These are phyloP conservation scores for Rhododendron simsii DNA, from an alignment of 148 eudicot genomes.

Conservation along the genomic window DNA sequence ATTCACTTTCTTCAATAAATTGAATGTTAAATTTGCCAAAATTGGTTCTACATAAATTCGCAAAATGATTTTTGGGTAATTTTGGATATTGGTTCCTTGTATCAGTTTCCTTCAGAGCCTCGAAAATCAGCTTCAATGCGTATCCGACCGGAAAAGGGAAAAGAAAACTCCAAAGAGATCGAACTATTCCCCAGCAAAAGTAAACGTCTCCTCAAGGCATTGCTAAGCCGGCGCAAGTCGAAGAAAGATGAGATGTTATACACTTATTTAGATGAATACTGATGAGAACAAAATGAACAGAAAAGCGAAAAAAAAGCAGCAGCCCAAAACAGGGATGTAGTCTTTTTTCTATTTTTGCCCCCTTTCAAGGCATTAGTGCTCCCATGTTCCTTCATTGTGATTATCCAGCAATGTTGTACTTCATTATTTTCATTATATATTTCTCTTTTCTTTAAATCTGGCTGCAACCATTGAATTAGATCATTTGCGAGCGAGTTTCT, in stretches of 20 bases:
- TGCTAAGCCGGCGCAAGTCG: constrained; percentile 79
- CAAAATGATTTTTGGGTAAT: not conserved
- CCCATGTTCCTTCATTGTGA: not conserved
- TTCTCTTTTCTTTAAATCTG: not conserved
- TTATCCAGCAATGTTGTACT: constrained; percentile 8
- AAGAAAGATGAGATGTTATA: constrained; percentile 75
- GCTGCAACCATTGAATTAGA: not conserved
- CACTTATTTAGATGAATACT: constrained; percentile 87
- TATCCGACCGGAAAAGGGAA: constrained; percentile 44
- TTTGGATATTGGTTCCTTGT: constrained; percentile 2
- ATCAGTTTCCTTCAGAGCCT: constrained; percentile 48
- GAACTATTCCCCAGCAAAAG: constrained; percentile 76
- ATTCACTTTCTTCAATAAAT: not conserved
- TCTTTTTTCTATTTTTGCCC: not conserved
- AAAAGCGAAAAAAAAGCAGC: not conserved
- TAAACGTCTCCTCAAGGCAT: constrained; percentile 82
- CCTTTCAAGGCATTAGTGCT: not conserved
- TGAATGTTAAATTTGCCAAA: not conserved
- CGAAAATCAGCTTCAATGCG: constrained; percentile 81
- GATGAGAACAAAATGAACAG: constrained; percentile 7
- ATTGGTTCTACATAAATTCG: not conserved
- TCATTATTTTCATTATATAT: not conserved
- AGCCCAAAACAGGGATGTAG: not conserved
- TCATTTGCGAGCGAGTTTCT: not conserved
- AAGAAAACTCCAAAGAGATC: constrained; percentile 40